phyloP scores from a whole-genome alignment of 2,329 filamentous ascomycete species.

The Epichloe typhina region DNA sequence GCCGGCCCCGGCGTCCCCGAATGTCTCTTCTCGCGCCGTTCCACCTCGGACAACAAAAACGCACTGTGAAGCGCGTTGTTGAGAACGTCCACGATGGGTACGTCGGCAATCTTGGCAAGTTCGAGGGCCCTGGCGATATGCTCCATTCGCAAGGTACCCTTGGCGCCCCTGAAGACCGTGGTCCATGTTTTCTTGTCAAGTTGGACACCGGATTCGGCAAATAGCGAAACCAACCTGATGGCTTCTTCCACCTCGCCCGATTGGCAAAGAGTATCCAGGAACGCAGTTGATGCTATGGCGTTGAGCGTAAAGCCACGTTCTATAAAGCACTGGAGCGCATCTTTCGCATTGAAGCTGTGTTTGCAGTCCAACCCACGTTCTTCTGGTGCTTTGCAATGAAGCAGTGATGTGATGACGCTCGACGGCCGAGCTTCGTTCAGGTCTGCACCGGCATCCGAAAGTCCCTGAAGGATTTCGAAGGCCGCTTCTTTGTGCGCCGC shows the following conservation, averaged over 20 bases:
- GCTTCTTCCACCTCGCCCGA: constrained; percentile 25
- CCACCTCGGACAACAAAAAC: constrained; percentile 29
- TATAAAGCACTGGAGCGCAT: constrained; percentile 31
- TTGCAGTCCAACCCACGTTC: constrained; percentile 8
- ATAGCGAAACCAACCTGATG: constrained; percentile 19
- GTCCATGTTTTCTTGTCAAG: constrained; percentile 56
- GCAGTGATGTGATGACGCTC: constrained; percentile 45
- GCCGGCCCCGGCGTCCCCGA: constrained; percentile 21
- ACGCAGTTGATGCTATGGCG: constrained; percentile 47
- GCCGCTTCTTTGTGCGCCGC: constrained; percentile 27
- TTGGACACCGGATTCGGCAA: constrained; percentile 32
- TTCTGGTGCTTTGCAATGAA: constrained; percentile 23
- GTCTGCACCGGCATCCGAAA: constrained; percentile 26
- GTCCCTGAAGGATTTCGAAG: constrained; percentile 25
- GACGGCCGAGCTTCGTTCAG: constrained; percentile 33
- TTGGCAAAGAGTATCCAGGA: constrained; percentile 59
- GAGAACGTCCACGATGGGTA: constrained; percentile 21
- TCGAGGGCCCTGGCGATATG: constrained; percentile 31
- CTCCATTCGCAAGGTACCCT: constrained; percentile 37
- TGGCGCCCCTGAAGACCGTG: constrained; percentile 59
- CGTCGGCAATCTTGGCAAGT: constrained; percentile 35
- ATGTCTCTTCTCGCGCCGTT: constrained; percentile 19
- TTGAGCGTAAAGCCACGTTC: constrained; percentile 51
- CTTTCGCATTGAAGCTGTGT: constrained; percentile 17
- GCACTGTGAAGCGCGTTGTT: constrained; percentile 35